Percentiles rank a stretch among this genome's conserved stretches.
Conservation (phyloP, 1,284 basidiomycete genomes). For the Apiotrichum sp. region DNA sequence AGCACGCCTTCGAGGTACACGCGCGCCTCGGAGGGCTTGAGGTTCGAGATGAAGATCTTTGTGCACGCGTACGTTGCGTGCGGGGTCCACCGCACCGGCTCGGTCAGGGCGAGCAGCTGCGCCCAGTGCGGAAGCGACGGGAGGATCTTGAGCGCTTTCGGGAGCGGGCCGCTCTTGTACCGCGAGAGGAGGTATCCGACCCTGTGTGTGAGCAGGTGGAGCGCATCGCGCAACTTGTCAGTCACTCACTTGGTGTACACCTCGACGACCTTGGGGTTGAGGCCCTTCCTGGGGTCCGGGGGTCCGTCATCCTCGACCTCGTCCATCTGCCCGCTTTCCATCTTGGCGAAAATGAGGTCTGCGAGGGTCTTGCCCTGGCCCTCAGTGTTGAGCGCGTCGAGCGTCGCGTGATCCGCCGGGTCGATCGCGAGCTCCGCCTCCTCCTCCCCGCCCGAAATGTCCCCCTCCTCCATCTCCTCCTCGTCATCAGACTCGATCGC, state of each 20-base stretch:
- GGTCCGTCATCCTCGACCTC: constrained; percentile 52
- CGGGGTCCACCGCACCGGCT: constrained; percentile 89
- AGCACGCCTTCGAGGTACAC: constrained; percentile 89
- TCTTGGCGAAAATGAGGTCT: constrained; percentile 91
- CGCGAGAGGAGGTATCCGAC: constrained; percentile 78
- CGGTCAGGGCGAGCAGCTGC: constrained; percentile 85
- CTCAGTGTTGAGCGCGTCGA: constrained; percentile 59
- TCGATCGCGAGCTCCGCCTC: constrained; percentile 72
- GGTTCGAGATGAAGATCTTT: constrained; percentile 90
- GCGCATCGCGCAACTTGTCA: too few species aligned
- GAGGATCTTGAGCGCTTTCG: constrained; percentile 97
- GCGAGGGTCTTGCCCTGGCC: constrained; percentile 74
- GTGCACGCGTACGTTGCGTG: constrained; percentile 93
- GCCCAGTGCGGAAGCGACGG: constrained; percentile 96
- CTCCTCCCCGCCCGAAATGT: constrained; percentile 48
- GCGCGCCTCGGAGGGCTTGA: constrained; percentile 94
- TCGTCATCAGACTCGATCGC: constrained; percentile 34
- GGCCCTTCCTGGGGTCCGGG: constrained; percentile 80
- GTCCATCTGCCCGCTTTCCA: constrained; percentile 58
- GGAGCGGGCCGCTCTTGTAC: constrained; percentile 92
- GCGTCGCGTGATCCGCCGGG: constrained; percentile 72
- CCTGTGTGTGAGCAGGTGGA: constrained; percentile 48
- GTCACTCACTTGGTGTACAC: constrained; percentile 78
- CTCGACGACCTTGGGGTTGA: constrained; percentile 94
- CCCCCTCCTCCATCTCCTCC: constrained; percentile 41